Conservation (phyloP, 75 land plant species). For the Cryptomeria japonica region DNA sequence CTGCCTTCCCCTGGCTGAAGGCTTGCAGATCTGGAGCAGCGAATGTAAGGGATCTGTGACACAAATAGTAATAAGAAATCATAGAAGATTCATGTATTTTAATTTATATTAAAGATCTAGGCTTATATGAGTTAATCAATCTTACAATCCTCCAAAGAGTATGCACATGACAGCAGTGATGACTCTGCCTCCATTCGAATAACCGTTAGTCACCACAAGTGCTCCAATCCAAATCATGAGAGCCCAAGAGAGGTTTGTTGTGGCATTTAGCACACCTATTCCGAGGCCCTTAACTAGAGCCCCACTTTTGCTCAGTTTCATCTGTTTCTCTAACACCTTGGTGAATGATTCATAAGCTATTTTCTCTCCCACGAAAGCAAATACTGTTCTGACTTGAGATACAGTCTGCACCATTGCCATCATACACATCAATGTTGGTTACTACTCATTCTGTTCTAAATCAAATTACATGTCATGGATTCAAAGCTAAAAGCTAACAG, state of each 20-base stretch:
- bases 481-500: not conserved
- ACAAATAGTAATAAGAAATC: not conserved
- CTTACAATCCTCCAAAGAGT: slow-evolving; percentile 61
- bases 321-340: slow-evolving; percentile 22
- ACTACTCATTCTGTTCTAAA: slow-evolving; percentile 20
- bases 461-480: not conserved
- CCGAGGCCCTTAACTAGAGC: slow-evolving; percentile 50
- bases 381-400: too few relatives aligned
- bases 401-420: slow-evolving; percentile 29
- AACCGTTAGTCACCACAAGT: slow-evolving; percentile 17
- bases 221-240: too few relatives aligned
- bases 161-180: slow-evolving; percentile 63
- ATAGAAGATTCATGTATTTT: not conserved
- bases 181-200: slow-evolving; percentile 53
- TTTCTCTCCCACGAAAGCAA: slow-evolving; percentile 41
- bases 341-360: slow-evolving; percentile 33
- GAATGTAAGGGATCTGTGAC: slow-evolving; percentile 57
- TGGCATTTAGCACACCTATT: slow-evolving; percentile 33
- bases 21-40: slow-evolving; percentile 63
- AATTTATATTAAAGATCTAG: not conserved
- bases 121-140: not conserved
- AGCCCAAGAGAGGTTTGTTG: too few relatives aligned
- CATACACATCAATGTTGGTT: slow-evolving; percentile 25
- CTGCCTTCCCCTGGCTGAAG: slow-evolving; percentile 59
- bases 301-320: slow-evolving; percentile 30